Conservation (phyloP, 2,329 filamentous ascomycete genomes). For the Nannizziopsis barbatae region DNA sequence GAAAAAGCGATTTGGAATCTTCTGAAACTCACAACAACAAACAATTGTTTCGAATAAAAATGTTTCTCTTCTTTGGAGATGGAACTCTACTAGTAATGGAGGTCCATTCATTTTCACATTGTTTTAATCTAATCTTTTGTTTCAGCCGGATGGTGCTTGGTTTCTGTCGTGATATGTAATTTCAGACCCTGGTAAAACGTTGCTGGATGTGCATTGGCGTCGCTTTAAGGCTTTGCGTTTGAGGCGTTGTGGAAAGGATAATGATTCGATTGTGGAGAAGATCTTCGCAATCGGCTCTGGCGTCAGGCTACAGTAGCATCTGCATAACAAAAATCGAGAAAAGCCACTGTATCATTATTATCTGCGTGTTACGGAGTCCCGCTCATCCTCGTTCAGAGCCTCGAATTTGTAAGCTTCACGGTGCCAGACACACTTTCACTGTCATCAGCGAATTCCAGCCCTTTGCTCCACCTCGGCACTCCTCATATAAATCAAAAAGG, state of each 20-base stretch:
- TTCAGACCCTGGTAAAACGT: background rate
- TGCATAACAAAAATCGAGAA: background rate
- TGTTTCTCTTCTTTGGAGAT: background rate
- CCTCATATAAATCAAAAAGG: conserved; percentile 2
- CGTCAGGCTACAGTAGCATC: background rate
- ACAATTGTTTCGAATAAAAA: background rate
- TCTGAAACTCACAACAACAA: conserved; percentile 9
- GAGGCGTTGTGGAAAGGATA: conserved; percentile 1
- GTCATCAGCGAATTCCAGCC: background rate
- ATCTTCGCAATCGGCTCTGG: conserved; percentile 6
- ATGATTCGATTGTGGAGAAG: conserved; percentile 11
- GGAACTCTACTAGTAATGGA: background rate
- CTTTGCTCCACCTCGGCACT: background rate
- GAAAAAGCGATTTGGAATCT: conserved; percentile 19
- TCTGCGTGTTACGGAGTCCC: background rate
- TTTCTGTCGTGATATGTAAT: background rate
- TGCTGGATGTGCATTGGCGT: conserved; percentile 2
- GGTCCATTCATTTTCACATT: background rate
- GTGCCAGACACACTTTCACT: background rate
- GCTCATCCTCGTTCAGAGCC: background rate
- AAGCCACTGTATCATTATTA: background rate
- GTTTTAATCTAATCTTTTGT: conserved; percentile 11
- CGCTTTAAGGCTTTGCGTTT: background rate
- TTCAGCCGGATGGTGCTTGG: background rate
- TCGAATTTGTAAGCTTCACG: conserved; percentile 9